Base-by-base conservation (phyloP, 2,329 filamentous ascomycete species). In the Diaporthe citriasiana region DNA sequence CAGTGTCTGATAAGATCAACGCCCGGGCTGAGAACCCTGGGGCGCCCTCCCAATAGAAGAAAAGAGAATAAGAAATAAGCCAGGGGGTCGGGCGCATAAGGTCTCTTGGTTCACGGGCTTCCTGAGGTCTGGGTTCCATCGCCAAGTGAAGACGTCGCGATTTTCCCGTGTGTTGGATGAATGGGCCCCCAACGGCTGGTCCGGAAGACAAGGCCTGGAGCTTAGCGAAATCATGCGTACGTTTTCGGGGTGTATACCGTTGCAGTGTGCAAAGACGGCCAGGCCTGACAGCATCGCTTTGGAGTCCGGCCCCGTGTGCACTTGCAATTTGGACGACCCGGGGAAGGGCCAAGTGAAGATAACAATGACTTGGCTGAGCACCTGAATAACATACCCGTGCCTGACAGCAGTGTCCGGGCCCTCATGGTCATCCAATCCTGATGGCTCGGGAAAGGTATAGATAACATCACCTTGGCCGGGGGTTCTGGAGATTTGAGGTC, bases 391-490 rank as follows among this genome's bases (percentile, higher is more conserved):
- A n/a, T 33, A 66, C 45, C 38, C n/a, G 63, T 66, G 63, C 63
- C 63, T 51, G n/a, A 38, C 12, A 10, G 30, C 8, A 51, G n/a
- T 27, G 59, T 33, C 30, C 15, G 47, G 45, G n/a, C 45, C 33
- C 45, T 50, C 22, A 2, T 25, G 22, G 33, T 25, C 45, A 13
- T 53, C 63, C 63, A 53, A 27, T 68, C n/a, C 33, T 68, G 63
- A 68, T 19, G 63, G 53, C 47, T 68, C 63, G 25, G 22, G 42
- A 10, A 68, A 68, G 53, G 63, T 53, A 51, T 68, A 68, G 63
- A 68, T 68, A 68, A 68, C 63, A 27, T 53, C 45, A 2, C 9
- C 47, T 53, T 22, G 63, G 63, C 63, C 10, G 47, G 19, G 19
- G 45, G 27, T 25, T 25, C 22, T 17, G 12, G 63, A 22, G 22